phyloP scores from a whole-genome alignment of 2,329 filamentous ascomycete genomes.

The Diaporthe helianthi region DNA sequence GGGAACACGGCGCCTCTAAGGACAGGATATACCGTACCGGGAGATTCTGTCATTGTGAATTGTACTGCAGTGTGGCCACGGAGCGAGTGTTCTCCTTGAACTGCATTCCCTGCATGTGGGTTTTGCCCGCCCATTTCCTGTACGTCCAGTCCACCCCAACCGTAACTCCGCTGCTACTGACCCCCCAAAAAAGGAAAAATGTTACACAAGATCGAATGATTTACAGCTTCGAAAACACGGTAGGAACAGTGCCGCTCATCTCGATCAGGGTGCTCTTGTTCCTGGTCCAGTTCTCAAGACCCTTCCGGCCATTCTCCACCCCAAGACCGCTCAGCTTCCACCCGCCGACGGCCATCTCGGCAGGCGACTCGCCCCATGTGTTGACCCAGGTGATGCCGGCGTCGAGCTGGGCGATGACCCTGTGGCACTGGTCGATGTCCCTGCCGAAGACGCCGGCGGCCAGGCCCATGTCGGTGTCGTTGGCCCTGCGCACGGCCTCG shows the following conservation, averaged over 20 bases:
- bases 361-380: slow-evolving; percentile 90
- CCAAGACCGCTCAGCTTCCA: slow-evolving; percentile 92
- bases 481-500: slow-evolving; percentile 75
- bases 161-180: neutral
- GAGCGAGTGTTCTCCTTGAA: too few species aligned
- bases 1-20: too few species aligned
- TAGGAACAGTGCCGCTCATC: slow-evolving; percentile 73
- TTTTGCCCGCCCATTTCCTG: too few species aligned
- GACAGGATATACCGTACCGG: too few species aligned
- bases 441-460: slow-evolving; percentile 85
- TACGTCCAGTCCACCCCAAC: neutral
- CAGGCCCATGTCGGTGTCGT: slow-evolving; percentile 78
- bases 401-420: slow-evolving; percentile 73
- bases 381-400: slow-evolving; percentile 94
- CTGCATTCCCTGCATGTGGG: too few species aligned
- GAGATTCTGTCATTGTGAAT: too few species aligned
- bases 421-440: slow-evolving; percentile 76
- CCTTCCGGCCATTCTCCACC: slow-evolving; percentile 83
- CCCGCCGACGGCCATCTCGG: slow-evolving; percentile 90
- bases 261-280: slow-evolving; percentile 91
- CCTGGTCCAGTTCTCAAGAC: slow-evolving; percentile 81
- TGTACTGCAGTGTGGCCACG: too few species aligned
- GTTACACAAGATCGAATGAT: neutral
- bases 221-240: slow-evolving; percentile 76
- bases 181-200: too few species aligned